These are phyloP conservation scores for Smithsoniella earleae DNA, from an alignment of 163 green algal genomes.

Conservation along the genomic window DNA sequence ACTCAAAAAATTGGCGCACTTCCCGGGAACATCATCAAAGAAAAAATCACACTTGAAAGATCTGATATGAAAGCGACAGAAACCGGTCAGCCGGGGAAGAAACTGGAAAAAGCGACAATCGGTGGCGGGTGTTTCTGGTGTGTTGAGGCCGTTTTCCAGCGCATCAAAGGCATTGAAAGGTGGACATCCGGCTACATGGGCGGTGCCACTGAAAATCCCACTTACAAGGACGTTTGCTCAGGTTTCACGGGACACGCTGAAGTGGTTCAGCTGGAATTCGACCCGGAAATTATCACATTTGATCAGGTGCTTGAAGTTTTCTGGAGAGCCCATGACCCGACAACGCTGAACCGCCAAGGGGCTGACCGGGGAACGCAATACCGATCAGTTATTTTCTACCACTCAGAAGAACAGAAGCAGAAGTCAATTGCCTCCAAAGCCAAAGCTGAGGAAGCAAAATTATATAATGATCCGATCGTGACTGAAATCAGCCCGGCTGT, in stretches of 20 bases:
- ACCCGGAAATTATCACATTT: constrained; percentile 53
- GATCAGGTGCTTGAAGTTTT: constrained; percentile 64
- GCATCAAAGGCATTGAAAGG: no score
- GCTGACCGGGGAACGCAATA: constrained; percentile 54
- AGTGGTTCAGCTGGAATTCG: constrained; percentile 58
- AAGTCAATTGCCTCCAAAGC: constrained; percentile 38
- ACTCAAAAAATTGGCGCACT: no score
- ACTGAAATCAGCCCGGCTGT: not conserved
- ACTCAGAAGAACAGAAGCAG: constrained; percentile 56
- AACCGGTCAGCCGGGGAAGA: no score
- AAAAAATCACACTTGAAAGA: no score
- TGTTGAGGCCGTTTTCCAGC: constrained; percentile 1
- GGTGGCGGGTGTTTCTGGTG: constrained; percentile 26
- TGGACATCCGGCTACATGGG: no score
- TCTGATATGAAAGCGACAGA: no score
- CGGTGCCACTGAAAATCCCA: constrained; percentile 47
- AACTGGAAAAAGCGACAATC: constrained; percentile 7
- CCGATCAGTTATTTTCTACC: constrained; percentile 60
- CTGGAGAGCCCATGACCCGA: constrained; percentile 57
- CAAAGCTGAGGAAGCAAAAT: no score
- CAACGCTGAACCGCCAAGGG: constrained; percentile 43
- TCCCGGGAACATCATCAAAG: no score
- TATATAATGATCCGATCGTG: no score
- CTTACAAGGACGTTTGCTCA: constrained; percentile 54
- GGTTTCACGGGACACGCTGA: constrained; percentile 70